Conservation (phyloP, 192 early-diverging fungal species). For the Coemansia sp. region DNA sequence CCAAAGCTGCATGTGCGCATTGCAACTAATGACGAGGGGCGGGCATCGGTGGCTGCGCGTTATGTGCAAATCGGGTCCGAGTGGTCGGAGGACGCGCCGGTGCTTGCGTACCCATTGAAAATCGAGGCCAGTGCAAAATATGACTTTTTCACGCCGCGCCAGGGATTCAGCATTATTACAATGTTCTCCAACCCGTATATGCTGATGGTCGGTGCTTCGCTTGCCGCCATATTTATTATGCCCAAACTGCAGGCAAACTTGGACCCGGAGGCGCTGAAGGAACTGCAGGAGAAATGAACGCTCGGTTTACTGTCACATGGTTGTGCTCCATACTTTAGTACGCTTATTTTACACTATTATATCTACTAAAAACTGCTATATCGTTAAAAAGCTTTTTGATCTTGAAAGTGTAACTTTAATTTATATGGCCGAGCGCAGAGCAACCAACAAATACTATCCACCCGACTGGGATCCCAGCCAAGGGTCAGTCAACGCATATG, state of each 20-base stretch:
- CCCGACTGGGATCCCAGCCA: slow-evolving; percentile 84
- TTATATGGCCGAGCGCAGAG: slow-evolving; percentile 31
- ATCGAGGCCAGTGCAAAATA: slow-evolving; percentile 43
- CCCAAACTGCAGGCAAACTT: slow-evolving; percentile 64
- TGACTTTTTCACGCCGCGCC: slow-evolving; percentile 57
- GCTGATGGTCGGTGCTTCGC: slow-evolving; percentile 63
- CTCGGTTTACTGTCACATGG: slow-evolving; percentile 2
- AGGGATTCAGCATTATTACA: slow-evolving; percentile 60
- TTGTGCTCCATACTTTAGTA: neutral
- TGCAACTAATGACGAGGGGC: slow-evolving; percentile 24
- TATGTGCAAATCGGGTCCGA: slow-evolving; percentile 51
- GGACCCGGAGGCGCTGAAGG: slow-evolving; percentile 60
- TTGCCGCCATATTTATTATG: slow-evolving; percentile 61
- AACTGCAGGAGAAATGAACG: slow-evolving; percentile 30
- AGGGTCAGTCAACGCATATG: slow-evolving; percentile 83
- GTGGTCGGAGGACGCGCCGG: slow-evolving; percentile 46
- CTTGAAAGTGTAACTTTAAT: neutral
- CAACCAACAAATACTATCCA: slow-evolving; percentile 76
- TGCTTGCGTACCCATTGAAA: slow-evolving; percentile 49
- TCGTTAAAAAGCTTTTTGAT: neutral
- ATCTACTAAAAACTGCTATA: neutral
- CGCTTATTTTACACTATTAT: neutral
- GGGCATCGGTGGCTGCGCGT: slow-evolving; percentile 47
- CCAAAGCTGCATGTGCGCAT: slow-evolving; percentile 54
- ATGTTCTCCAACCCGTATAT: slow-evolving; percentile 70